Conservation (phyloP, 306 rosid genomes). For the barrel medic (Medicago truncatula) region DNA sequence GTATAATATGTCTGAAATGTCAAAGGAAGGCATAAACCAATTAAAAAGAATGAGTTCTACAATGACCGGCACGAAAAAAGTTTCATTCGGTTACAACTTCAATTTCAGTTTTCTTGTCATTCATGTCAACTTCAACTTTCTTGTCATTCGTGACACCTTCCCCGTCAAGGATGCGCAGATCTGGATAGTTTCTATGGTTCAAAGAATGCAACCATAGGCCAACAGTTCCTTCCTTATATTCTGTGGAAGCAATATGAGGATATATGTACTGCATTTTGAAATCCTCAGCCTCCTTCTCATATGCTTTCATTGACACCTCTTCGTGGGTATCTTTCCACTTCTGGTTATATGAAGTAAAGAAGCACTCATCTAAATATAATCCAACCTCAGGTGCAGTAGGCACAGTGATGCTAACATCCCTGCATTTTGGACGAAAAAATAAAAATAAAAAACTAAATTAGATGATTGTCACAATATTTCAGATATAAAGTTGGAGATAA, state of each 20-base stretch:
- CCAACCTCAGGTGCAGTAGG: constrained; percentile 99
- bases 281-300: constrained; percentile 72
- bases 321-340: constrained; percentile 95
- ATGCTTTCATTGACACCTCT: constrained; percentile 81
- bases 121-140: constrained; percentile 36
- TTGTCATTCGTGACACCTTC: constrained; percentile 37
- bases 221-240: constrained; percentile 84
- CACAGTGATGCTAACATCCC: constrained; percentile 81
- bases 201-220: constrained; percentile 93
- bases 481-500: constrained; percentile 28
- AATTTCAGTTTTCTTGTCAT: constrained; percentile 28
- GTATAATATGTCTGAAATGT: constrained; percentile 18
- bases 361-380: constrained; percentile 87
- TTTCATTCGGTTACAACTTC: constrained; percentile 45
- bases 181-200: constrained; percentile 89
- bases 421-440: constrained; percentile 36
- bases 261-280: constrained; percentile 87
- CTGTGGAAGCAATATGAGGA: constrained; percentile 77
- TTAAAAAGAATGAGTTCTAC: constrained; percentile 33
- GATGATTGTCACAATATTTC: constrained; percentile 35
- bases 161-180: constrained; percentile 47
- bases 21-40: constrained; percentile 35
- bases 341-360: constrained; percentile 82
- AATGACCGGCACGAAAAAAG: constrained; percentile 21
- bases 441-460: not conserved